Percentiles rank a stretch among this genome's conserved stretches.
Conservation (phyloP, 1,139 yeast genomes). For the Geotrichum carabidarum region DNA sequence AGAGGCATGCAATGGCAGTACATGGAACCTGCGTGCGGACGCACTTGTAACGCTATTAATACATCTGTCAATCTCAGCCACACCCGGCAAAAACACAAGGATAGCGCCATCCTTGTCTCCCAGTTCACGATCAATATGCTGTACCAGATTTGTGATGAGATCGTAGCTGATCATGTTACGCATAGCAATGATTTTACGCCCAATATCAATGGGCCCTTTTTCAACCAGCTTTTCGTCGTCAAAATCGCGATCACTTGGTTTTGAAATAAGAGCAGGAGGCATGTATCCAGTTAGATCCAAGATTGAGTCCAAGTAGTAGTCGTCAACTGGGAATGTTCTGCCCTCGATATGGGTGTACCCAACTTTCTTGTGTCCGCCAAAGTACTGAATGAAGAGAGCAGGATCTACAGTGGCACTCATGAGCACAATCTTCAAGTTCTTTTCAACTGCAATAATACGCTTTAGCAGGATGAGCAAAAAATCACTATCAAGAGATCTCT, state of each 20-base stretch:
- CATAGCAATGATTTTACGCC: constrained; percentile 37
- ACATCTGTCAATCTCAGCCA: constrained; percentile 73
- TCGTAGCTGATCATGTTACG: constrained; percentile 60
- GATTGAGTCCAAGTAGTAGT: constrained; percentile 63
- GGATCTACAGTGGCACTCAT: constrained; percentile 95
- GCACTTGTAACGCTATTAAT: constrained; percentile 32
- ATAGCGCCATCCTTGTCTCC: constrained; percentile 60
- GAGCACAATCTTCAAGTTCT: constrained; percentile 58
- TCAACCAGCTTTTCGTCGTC: constrained; percentile 9
- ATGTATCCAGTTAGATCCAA: constrained; percentile 46
- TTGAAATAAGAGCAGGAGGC: constrained; percentile 21
- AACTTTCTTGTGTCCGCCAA: constrained; percentile 38
- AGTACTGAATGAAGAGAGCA: constrained; percentile 61
- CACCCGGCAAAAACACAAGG: constrained; percentile 83
- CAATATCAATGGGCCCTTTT: constrained; percentile 25
- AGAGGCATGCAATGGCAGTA: constrained; percentile 83
- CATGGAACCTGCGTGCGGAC: constrained; percentile 30
- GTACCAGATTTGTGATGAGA: constrained; percentile 55
- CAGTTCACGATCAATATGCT: constrained; percentile 48
- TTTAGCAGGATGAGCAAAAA: constrained; percentile 74
- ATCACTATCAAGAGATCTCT: constrained; percentile 87
- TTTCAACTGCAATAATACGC: constrained; percentile 42
- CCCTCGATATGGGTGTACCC: constrained; percentile 71
- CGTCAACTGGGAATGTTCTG: constrained; percentile 84
- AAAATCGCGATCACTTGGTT: constrained; percentile 27